A percentile compares a stretch with the other conserved stretches of the same genome.
Evolutionary conservation across 2,329 filamentous ascomycete genomes (phyloP).

Genomic region (Colletotrichum lindemuthianum): DNA sequence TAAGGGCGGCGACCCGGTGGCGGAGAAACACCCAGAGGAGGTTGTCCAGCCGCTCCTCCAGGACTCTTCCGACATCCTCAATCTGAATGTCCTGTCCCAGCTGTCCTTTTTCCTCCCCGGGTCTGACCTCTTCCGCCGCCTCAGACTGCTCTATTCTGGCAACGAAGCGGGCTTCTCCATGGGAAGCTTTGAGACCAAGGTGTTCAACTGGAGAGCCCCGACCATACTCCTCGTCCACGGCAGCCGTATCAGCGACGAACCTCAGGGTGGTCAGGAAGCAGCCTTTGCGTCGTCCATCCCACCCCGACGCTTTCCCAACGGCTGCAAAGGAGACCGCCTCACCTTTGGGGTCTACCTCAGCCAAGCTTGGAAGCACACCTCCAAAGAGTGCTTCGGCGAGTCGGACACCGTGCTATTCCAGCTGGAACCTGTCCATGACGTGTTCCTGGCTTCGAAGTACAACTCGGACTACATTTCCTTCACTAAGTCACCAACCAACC

Average conservation of each 20-base stretch:
- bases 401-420: conserved; percentile 75
- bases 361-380: conserved; percentile 75
- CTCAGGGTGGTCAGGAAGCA: conserved; percentile 61
- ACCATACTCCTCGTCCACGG: conserved; percentile 78
- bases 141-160: conserved; percentile 76
- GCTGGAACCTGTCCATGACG: conserved; percentile 75
- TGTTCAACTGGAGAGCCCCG: conserved; percentile 81
- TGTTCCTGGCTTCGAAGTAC: conserved; percentile 72
- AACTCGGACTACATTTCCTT: conserved; percentile 77
- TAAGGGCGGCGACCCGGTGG: conserved; percentile 44
- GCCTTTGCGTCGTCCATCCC: conserved; percentile 71
- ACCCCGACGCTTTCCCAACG: conserved; percentile 66
- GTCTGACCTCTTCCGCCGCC: conserved; percentile 69
- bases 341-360: conserved; percentile 75
- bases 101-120: conserved; percentile 78
- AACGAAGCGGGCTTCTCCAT: conserved; percentile 79
- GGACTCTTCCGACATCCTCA: conserved; percentile 69
- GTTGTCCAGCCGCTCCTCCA: conserved; percentile 60
- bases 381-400: conserved; percentile 75
- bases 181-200: conserved; percentile 78
- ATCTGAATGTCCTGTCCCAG: conserved; percentile 72
- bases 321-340: conserved; percentile 61
- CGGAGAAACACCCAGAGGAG: conserved; percentile 38
- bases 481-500: conserved; percentile 68
- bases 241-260: conserved; percentile 60